Evolutionary conservation across 345 rosid genomes (phyloP).

Genomic region (Hevea brasiliensis): DNA sequence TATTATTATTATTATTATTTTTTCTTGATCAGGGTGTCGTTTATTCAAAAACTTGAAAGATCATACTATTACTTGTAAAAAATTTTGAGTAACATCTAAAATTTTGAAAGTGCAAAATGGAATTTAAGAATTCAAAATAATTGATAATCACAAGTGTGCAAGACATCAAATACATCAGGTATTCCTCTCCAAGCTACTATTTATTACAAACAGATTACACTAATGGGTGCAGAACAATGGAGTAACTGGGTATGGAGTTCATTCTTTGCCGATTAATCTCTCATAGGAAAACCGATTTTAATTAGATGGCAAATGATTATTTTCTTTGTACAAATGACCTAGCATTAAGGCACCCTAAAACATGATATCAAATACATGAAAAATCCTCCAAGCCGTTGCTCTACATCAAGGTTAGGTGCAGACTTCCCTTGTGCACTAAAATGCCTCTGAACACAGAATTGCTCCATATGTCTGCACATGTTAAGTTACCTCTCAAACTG

Average conservation of each 20-base stretch:
- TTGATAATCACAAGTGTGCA: background rate
- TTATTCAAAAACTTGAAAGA: background rate
- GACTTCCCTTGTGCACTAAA: background rate
- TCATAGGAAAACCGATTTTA: background rate
- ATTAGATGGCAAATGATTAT: background rate
- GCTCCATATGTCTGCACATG: background rate
- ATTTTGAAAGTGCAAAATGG: background rate
- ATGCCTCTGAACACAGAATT: background rate
- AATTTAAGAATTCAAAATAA: background rate
- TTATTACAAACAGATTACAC: background rate
- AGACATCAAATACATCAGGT: background rate
- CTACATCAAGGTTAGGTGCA: background rate
- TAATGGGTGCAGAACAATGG: background rate
- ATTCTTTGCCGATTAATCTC: no score
- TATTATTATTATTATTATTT: background rate
- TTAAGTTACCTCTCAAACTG: slow-evolving; percentile 28
- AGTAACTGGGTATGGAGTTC: background rate
- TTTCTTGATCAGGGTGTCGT: background rate
- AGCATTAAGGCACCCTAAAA: background rate
- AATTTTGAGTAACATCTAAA: background rate
- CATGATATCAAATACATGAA: background rate
- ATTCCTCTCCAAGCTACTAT: background rate
- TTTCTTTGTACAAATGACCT: background rate
- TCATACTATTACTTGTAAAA: no score
- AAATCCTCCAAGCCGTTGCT: background rate